Evolutionary conservation across 1,139 yeast species (phyloP), one percentile per base, ranked within the genome.

Genomic region (Geotrichum histeridarum): DNA sequence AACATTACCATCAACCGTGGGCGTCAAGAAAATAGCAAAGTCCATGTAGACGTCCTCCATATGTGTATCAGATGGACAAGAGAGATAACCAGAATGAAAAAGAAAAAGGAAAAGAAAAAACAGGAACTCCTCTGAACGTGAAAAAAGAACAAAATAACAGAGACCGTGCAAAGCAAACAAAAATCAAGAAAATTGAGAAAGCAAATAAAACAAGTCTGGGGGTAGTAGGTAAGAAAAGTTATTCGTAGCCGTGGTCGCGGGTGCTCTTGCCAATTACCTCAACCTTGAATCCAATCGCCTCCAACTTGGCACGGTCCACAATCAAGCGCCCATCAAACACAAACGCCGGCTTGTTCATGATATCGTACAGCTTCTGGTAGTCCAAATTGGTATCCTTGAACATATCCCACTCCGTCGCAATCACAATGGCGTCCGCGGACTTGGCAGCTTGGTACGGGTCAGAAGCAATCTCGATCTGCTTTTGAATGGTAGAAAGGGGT

Each of bases 381-480:
- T 64, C 65, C 41, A 63, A 58, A 36, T 61, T 48, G 30, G 63
- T 54, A 32, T 50, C 54, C 43, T 50, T 53, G 59, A 65, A 65
- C 57, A 63, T 64, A 51, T 65, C 68, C 68, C 68, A 65, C 55
- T 65, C 68, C 33, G 68, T 65, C 50, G 64, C 62, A 48, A 65
- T 61, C 33, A 65, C 63, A 41, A 65, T 53, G 27, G 68, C 68
- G 32, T 64, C 66, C n/a, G 68, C 67, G 32, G 51, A 58, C 46
- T 51, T 57, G 41, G 64, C 64, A 8, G 68, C 68, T 50, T 61
- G 65, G 48, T 59, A 59, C 8, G 65, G 61, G 31, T 64, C 60
- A 31, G 51, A 17, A 27, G 54, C 46, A 51, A 63, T 59, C 4
- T 54, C 51, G 54, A 63, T 58, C 45, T 61, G 63, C 54, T 57